Percentiles rank a stretch among this genome's conserved stretches.
These are phyloP conservation scores for Cercospora zeina DNA, from an alignment of 2,329 filamentous ascomycete genomes.

Conservation along the genomic window DNA sequence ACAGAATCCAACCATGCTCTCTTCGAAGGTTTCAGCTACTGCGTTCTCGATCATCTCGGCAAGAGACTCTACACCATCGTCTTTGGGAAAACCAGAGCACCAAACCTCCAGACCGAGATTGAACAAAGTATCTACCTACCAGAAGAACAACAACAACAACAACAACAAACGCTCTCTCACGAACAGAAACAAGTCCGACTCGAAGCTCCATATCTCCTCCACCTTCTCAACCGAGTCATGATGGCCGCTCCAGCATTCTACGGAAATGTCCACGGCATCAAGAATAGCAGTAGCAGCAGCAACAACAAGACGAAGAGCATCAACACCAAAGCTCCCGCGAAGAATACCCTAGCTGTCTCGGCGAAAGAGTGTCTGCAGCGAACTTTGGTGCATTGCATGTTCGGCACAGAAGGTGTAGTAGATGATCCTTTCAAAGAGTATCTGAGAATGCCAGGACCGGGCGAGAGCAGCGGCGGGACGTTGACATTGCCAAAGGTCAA, in stretches of 20 bases:
- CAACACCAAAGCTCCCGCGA: constrained; percentile 36
- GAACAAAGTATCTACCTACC: constrained; percentile 21
- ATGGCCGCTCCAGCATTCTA: constrained; percentile 43
- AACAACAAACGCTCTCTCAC: constrained; percentile 21
- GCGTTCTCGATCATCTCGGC: constrained; percentile 45
- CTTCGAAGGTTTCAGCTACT: constrained; percentile 49
- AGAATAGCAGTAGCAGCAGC: constrained; percentile 17
- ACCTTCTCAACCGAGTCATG: constrained; percentile 46
- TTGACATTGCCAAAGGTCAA: constrained; percentile 42
- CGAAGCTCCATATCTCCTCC: constrained; percentile 47
- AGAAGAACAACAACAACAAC: constrained; percentile 26
- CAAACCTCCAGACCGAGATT: constrained; percentile 34
- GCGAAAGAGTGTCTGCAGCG: constrained; percentile 49
- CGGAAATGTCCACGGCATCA: constrained; percentile 21
- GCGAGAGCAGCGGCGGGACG: constrained; percentile 21
- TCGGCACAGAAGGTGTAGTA: constrained; percentile 39
- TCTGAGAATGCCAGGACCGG: constrained; percentile 44
- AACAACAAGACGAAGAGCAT: constrained; percentile 32
- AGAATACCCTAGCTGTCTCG: constrained; percentile 39
- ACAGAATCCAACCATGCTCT: constrained; percentile 42
- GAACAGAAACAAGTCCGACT: constrained; percentile 34
- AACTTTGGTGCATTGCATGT: constrained; percentile 49
- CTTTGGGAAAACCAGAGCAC: constrained; percentile 39
- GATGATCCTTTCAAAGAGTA: constrained; percentile 46
- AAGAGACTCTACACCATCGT: constrained; percentile 43